Evolutionary conservation across 805 yeast genomes (phyloP).

Genomic region (Sugiyamaella qingdaonensis): DNA sequence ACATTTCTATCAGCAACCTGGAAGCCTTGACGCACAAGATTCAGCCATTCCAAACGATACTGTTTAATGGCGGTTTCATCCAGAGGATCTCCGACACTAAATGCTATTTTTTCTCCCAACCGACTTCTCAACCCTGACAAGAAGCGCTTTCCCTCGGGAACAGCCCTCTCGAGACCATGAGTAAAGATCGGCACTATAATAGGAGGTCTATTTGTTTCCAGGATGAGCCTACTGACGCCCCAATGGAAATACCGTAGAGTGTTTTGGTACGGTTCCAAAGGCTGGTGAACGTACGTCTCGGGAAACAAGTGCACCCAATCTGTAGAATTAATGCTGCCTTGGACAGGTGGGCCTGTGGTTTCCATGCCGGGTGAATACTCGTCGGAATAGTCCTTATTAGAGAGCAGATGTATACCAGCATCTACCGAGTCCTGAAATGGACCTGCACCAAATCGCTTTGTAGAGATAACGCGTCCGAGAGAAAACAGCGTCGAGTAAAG

Average conservation of each 20-base stretch:
- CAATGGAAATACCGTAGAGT: constrained; percentile 94
- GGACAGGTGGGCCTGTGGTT: background rate
- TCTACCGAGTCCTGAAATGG: constrained; percentile 90
- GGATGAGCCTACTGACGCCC: constrained; percentile 82
- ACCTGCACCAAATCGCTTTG: constrained; percentile 85
- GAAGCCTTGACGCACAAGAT: constrained; percentile 52
- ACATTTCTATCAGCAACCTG: constrained; percentile 9
- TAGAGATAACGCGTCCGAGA: constrained; percentile 82
- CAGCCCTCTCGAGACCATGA: constrained; percentile 80
- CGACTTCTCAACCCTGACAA: constrained; percentile 48
- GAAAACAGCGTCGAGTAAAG: constrained; percentile 55
- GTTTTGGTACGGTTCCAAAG: constrained; percentile 59
- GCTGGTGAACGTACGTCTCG: constrained; percentile 88
- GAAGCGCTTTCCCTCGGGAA: constrained; percentile 65
- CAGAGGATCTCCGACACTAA: constrained; percentile 68
- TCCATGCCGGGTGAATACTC: background rate
- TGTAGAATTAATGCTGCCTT: background rate
- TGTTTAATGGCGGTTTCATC: constrained; percentile 53
- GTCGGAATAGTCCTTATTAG: constrained; percentile 26
- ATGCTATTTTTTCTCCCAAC: constrained; percentile 61
- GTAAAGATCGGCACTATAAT: constrained; percentile 82
- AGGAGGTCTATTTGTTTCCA: constrained; percentile 82
- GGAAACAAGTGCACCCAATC: constrained; percentile 92
- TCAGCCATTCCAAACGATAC: constrained; percentile 69
- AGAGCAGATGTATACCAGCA: constrained; percentile 73